phyloP scores from a whole-genome alignment of 441 rosid species.

The Omphalea diandra region DNA sequence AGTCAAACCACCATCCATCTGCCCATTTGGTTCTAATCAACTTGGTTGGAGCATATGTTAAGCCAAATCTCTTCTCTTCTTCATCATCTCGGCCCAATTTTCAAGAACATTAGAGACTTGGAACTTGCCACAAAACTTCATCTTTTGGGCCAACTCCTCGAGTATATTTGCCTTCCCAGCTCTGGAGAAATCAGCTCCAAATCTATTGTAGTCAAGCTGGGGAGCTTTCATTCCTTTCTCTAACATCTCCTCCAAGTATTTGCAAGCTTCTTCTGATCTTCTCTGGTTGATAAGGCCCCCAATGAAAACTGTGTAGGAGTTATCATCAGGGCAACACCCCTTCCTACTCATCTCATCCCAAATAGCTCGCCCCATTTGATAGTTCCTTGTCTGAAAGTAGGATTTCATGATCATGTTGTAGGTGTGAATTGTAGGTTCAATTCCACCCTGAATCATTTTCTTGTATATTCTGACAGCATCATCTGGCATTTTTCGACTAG shows the following conservation, averaged over 20 bases:
- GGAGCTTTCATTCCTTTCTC: conserved; percentile 89
- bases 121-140: conserved; percentile 70
- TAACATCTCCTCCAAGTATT: conserved; percentile 77
- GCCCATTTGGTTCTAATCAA: no score
- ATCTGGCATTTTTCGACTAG: conserved; percentile 51
- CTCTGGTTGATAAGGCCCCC: conserved; percentile 59
- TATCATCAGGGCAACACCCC: conserved; percentile 76
- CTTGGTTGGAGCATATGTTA: conserved; percentile 17
- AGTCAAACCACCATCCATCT: not conserved
- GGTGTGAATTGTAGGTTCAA: conserved; percentile 69
- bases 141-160: conserved; percentile 68
- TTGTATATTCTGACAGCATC: conserved; percentile 64
- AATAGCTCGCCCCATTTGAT: conserved; percentile 50
- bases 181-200: conserved; percentile 72
- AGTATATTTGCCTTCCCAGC: conserved; percentile 63
- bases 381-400: conserved; percentile 60
- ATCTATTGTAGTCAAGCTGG: no score
- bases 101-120: conserved; percentile 63
- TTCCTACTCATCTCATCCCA: conserved; percentile 78
- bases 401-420: conserved; percentile 85
- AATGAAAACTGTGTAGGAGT: conserved; percentile 65
- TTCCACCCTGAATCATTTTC: conserved; percentile 59
- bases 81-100: conserved; percentile 54
- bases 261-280: conserved; percentile 64
- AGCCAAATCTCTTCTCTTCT: conserved; percentile 39